Conservation (phyloP, 2,329 filamentous ascomycete genomes). For the Elsinoe perseae region DNA sequence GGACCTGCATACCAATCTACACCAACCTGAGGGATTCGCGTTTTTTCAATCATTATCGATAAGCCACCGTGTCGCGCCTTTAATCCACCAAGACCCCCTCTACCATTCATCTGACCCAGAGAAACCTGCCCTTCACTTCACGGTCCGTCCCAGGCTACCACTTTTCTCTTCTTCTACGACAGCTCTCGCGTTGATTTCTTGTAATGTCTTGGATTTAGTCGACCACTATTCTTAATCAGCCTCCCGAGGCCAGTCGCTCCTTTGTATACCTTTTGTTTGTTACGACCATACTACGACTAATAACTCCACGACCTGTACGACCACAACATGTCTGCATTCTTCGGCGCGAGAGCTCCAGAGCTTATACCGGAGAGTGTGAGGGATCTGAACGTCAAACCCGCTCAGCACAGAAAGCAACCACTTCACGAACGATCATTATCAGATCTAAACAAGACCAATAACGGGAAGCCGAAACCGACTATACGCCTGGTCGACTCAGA, state of each 20-base stretch:
- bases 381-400: conserved; percentile 16
- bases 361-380: conserved; percentile 15
- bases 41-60: conserved; percentile 11
- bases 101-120: not conserved
- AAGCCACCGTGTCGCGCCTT: conserved; percentile 13
- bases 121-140: conserved; percentile 7
- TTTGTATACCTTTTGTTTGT: conserved; percentile 13
- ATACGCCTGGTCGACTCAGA: conserved; percentile 28
- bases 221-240: conserved; percentile 14
- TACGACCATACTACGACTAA: conserved; percentile 10
- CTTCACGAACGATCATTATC: conserved; percentile 25
- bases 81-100: not conserved
- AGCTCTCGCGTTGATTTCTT: conserved; percentile 10
- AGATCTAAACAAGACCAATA: conserved; percentile 18
- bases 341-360: conserved; percentile 18
- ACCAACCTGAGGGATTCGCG: conserved; percentile 8
- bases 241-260: conserved; percentile 16
- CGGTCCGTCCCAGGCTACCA: conserved; percentile 13
- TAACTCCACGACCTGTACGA: conserved; percentile 3
- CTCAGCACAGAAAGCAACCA: conserved; percentile 21
- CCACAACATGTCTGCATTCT: conserved; percentile 18
- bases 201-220: conserved; percentile 18
- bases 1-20: conserved; percentile 14
- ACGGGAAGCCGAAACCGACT: conserved; percentile 24
- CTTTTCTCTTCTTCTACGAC: conserved; percentile 14